phyloP scores from a whole-genome alignment of 2,329 filamentous ascomycete genomes.

The Shiraia bambusicola region DNA sequence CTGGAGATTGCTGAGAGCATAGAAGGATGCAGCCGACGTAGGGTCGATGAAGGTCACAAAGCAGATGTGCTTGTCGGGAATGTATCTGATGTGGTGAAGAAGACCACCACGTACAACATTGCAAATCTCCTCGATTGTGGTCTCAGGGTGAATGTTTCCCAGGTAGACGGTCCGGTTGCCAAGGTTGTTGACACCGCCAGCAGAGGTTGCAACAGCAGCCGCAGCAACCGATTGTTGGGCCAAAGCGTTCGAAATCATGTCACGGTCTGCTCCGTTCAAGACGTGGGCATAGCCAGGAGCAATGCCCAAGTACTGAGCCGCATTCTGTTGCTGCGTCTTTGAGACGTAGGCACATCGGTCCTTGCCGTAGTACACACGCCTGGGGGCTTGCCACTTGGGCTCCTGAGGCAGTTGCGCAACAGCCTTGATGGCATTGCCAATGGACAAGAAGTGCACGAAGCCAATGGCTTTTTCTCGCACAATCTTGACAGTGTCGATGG shows the following conservation, averaged over 20 bases:
- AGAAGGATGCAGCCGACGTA: slow-evolving; percentile 95
- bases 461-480: slow-evolving; percentile 97
- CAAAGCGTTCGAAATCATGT: slow-evolving; percentile 92
- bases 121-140: slow-evolving; percentile 98
- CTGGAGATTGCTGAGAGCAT: slow-evolving; percentile 94
- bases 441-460: slow-evolving; percentile 96
- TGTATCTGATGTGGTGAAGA: slow-evolving; percentile 97
- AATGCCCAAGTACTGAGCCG: slow-evolving; percentile 95
- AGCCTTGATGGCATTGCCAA: slow-evolving; percentile 97
- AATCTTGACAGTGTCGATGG: slow-evolving; percentile 96
- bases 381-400: slow-evolving; percentile 92
- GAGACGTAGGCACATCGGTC: slow-evolving; percentile 98
- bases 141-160: slow-evolving; percentile 98
- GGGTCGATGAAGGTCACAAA: slow-evolving; percentile 99
- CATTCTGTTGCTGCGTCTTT: slow-evolving; percentile 99
- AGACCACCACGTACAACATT: slow-evolving; percentile 96
- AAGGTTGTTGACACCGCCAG: slow-evolving; percentile 94
- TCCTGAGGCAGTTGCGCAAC: slow-evolving; percentile 96
- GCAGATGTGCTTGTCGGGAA: slow-evolving; percentile 99
- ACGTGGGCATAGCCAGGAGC: slow-evolving; percentile 96
- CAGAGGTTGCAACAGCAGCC: slow-evolving; percentile 92
- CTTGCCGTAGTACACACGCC: slow-evolving; percentile 97
- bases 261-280: slow-evolving; percentile 91
- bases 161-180: slow-evolving; percentile 97
- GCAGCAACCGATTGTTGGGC: slow-evolving; percentile 97